A percentile compares a stretch with the other conserved stretches of the same genome.
Evolutionary conservation across 768 basidiomycete genomes (phyloP).

Genomic region (Paxillus ammoniavirescens): DNA sequence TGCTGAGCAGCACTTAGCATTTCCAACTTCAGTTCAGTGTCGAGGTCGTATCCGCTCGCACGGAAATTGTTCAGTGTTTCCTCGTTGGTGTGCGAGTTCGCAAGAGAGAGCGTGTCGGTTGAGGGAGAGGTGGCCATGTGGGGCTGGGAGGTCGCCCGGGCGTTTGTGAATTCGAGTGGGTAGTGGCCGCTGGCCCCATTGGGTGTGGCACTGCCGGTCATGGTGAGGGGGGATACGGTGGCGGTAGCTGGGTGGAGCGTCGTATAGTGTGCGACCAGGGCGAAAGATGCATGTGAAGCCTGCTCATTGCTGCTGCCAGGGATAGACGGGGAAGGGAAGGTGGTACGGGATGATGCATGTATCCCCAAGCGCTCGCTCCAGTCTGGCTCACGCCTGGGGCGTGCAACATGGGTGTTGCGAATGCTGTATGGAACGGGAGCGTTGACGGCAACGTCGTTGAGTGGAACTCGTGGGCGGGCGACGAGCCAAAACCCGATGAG

Average conservation of each 20-base stretch:
- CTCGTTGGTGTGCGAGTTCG: constrained; percentile 23
- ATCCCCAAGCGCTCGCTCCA: constrained; percentile 13
- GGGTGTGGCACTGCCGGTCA: neutral
- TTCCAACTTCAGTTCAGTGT: constrained; percentile 23
- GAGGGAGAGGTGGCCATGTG: constrained; percentile 23
- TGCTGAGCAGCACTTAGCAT: constrained; percentile 24
- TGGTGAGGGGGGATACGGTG: neutral
- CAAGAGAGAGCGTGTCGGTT: constrained; percentile 17
- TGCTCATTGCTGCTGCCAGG: neutral
- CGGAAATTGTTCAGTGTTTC: constrained; percentile 22
- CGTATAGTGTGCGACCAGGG: neutral
- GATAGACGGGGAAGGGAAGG: neutral
- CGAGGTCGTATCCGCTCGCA: constrained; percentile 25
- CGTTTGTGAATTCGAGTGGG: neutral
- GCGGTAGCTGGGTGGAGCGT: neutral
- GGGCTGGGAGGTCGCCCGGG: neutral
- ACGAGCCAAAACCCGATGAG: constrained; percentile 29
- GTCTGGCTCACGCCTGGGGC: neutral
- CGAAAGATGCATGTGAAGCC: neutral
- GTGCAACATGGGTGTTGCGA: constrained; percentile 1
- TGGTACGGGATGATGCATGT: constrained; percentile 9
- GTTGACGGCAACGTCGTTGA: neutral
- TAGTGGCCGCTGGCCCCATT: neutral
- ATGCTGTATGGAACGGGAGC: neutral
- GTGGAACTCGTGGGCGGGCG: constrained; percentile 11